These are phyloP conservation scores for Aspergillus sp. DNA, from an alignment of 2,329 filamentous ascomycete species.

Conservation along the genomic window DNA sequence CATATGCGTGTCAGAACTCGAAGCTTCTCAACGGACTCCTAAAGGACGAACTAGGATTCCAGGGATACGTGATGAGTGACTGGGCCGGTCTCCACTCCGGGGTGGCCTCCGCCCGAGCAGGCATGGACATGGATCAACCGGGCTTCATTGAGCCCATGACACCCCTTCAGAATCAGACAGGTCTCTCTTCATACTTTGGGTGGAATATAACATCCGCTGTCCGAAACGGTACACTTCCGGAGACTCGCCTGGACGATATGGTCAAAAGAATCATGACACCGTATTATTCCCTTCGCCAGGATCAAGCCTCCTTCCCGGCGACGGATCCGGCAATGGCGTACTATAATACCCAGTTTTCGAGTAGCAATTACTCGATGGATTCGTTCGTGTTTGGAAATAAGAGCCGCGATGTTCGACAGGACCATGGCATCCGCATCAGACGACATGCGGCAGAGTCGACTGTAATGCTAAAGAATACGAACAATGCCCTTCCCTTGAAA, in stretches of 20 bases:
- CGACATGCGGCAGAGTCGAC: too few species aligned
- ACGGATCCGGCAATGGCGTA: neutral
- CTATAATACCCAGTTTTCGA: too few species aligned
- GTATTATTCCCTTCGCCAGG: slow-evolving; percentile 9
- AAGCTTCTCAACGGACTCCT: slow-evolving; percentile 71
- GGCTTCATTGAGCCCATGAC: neutral
- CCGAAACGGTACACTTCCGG: slow-evolving; percentile 57
- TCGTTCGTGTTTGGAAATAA: too few species aligned
- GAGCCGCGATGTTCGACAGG: too few species aligned
- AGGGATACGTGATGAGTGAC: slow-evolving; percentile 75
- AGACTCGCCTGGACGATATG: slow-evolving; percentile 60
- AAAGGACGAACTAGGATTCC: slow-evolving; percentile 75
- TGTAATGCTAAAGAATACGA: too few species aligned
- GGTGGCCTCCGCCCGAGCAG: slow-evolving; percentile 53
- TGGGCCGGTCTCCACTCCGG: slow-evolving; percentile 74
- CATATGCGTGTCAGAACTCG: slow-evolving; percentile 74
- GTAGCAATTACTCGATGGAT: too few species aligned
- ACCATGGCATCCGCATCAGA: too few species aligned
- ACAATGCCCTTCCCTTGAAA: too few species aligned
- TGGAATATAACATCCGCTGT: slow-evolving; percentile 48
- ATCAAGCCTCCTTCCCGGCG: neutral
- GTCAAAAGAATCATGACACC: slow-evolving; percentile 35
- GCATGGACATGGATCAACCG: neutral
- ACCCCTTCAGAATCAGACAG: too few species aligned
- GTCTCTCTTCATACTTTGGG: neutral